phyloP scores from a whole-genome alignment of 352 stramenopile species.

The Aphanomyces astaci region DNA sequence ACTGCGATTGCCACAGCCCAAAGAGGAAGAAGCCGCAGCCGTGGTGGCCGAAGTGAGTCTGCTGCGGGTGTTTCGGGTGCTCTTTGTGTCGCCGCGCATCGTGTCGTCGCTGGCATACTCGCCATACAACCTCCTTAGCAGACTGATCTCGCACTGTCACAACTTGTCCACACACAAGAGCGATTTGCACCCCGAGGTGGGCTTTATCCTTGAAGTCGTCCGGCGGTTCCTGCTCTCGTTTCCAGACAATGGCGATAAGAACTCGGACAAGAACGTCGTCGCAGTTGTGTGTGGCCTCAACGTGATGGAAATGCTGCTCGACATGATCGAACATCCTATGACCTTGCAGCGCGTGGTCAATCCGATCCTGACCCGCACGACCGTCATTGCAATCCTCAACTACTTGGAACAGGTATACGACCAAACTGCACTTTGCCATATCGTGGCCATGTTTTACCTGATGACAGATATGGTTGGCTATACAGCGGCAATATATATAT shows the following conservation, averaged over 20 bases:
- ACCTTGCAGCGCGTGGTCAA: conserved; percentile 53
- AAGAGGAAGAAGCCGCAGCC: conserved; percentile 38
- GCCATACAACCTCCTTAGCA: conserved; percentile 15
- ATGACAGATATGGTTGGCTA: too few relatives aligned
- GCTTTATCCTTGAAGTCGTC: conserved; percentile 69
- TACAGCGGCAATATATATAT: too few relatives aligned
- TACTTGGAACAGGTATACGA: conserved; percentile 72
- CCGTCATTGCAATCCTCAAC: conserved; percentile 72
- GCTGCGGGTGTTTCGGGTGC: conserved; percentile 15
- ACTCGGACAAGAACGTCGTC: conserved; percentile 58
- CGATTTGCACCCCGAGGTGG: conserved; percentile 16
- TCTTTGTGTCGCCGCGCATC: conserved; percentile 17
- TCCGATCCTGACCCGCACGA: conserved; percentile 46
- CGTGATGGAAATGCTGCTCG: conserved; percentile 63
- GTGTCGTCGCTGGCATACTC: conserved; percentile 18
- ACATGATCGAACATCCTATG: conserved; percentile 59
- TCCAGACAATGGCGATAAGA: conserved; percentile 53
- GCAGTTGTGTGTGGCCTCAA: conserved; percentile 57
- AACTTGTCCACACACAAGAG: background rate
- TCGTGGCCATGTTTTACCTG: too few relatives aligned
- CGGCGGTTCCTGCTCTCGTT: conserved; percentile 59
- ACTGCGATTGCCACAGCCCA: conserved; percentile 24
- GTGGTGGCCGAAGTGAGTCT: conserved; percentile 44
- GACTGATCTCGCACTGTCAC: conserved; percentile 12
- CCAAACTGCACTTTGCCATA: too few relatives aligned